phyloP scores from a whole-genome alignment of 371 early-diverging fungal species.

The Cokeromyces recurvatus region DNA sequence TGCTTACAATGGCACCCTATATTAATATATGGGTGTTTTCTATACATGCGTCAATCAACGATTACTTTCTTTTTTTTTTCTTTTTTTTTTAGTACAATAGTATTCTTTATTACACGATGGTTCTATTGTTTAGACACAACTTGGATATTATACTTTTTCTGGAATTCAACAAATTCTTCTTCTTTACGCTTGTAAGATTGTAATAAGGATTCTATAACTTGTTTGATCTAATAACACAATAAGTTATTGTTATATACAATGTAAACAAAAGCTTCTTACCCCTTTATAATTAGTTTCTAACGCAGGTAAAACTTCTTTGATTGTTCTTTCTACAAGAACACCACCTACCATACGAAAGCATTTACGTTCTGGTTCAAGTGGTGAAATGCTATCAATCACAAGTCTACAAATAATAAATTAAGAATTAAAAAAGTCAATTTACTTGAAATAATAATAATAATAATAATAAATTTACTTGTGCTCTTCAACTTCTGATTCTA shows the following conservation, averaged over 20 bases:
- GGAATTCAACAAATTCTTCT: slow-evolving; percentile 80
- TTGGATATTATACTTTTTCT: slow-evolving; percentile 78
- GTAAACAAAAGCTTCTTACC: slow-evolving; percentile 54
- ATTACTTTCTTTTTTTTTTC: too few species aligned
- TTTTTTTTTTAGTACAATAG: too few species aligned
- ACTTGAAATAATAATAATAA: too few species aligned
- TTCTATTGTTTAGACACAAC: slow-evolving; percentile 54
- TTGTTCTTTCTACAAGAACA: slow-evolving; percentile 89
- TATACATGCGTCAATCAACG: too few species aligned
- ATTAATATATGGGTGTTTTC: too few species aligned
- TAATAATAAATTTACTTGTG: slow-evolving; percentile 91
- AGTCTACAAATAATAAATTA: slow-evolving; percentile 58
- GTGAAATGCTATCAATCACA: slow-evolving; percentile 89
- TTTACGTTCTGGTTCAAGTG: slow-evolving; percentile 79
- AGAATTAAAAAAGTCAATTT: not conserved
- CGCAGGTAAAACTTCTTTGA: slow-evolving; percentile 88
- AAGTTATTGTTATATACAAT: too few species aligned
- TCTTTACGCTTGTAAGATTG: slow-evolving; percentile 85
- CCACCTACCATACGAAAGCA: slow-evolving; percentile 93
- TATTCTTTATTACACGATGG: too few species aligned
- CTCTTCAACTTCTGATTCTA: slow-evolving; percentile 92
- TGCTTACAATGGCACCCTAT: too few species aligned
- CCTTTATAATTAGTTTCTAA: slow-evolving; percentile 84
- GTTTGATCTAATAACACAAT: slow-evolving; percentile 55
- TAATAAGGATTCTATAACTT: slow-evolving; percentile 71